Evolutionary conservation across 805 yeast species (phyloP).

Genomic region (Saccharomyces eubayanus): DNA sequence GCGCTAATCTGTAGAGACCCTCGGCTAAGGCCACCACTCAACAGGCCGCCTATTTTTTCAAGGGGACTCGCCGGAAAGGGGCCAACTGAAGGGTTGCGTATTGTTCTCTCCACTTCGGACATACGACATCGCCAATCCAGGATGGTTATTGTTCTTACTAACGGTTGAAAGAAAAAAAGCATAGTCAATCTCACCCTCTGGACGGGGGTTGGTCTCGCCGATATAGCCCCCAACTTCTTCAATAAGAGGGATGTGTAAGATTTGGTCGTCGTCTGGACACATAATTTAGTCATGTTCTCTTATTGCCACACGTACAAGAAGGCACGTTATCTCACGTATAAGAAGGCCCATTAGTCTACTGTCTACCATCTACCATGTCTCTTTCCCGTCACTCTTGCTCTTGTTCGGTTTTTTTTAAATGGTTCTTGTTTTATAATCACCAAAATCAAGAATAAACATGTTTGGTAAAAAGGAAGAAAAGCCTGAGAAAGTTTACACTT

Average conservation of each 20-base stretch:
- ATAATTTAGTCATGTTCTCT: not conserved
- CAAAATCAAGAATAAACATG: not conserved
- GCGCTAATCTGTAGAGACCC: not conserved
- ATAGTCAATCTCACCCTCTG: not conserved
- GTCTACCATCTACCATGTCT: too few species aligned
- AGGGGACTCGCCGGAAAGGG: not conserved
- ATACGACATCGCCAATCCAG: not conserved
- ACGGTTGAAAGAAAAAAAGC: not conserved
- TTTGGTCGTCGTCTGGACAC: not conserved
- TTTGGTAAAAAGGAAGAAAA: conserved; percentile 1
- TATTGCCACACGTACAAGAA: not conserved
- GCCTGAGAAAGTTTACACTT: conserved; percentile 25
- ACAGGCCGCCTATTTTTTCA: not conserved
- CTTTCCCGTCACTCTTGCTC: not conserved
- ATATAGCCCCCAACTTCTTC: not conserved
- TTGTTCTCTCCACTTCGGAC: not conserved
- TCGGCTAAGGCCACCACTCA: not conserved
- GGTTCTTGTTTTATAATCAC: not conserved
- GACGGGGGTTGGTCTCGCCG: not conserved
- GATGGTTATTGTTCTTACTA: not conserved
- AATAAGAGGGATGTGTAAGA: not conserved
- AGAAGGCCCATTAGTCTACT: too few species aligned
- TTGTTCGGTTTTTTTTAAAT: not conserved
- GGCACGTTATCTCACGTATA: not conserved
- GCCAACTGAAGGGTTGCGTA: not conserved